Conservation (phyloP, 2,329 filamentous ascomycete species). For the Colletotrichum kahawae region DNA sequence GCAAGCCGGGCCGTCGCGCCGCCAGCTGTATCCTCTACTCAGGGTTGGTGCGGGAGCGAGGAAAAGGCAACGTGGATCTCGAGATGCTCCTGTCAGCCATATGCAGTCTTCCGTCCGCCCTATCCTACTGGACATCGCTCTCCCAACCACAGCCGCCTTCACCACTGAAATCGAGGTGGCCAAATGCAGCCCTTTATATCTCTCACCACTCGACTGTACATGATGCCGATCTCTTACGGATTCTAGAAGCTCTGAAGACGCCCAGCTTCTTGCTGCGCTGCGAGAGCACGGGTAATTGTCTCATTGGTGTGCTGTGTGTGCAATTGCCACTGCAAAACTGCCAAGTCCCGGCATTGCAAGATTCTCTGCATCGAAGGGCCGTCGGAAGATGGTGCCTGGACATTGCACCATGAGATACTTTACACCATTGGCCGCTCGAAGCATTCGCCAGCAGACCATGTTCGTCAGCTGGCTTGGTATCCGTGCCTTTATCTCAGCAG, state of each 20-base stretch:
- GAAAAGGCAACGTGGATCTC: not conserved
- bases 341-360: not conserved
- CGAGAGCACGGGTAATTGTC: not conserved
- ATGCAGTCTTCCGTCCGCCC: not conserved
- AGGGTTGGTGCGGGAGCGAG: not conserved
- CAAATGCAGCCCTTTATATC: slow-evolving; percentile 10
- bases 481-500: not conserved
- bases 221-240: not conserved
- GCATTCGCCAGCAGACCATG: not conserved
- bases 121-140: not conserved
- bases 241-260: not conserved
- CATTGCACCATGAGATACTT: not conserved
- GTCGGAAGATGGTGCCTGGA: not conserved
- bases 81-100: not conserved
- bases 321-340: not conserved
- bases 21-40: not conserved
- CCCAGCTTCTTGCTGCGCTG: not conserved
- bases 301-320: not conserved
- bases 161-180: not conserved
- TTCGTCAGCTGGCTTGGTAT: not conserved
- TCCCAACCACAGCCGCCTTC: not conserved
- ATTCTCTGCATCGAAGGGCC: not conserved
- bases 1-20: slow-evolving; percentile 10
- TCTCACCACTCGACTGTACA: not conserved
- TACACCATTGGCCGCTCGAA: not conserved